Conservation (phyloP, 768 basidiomycete species). For the Lentinula detonsa region DNA sequence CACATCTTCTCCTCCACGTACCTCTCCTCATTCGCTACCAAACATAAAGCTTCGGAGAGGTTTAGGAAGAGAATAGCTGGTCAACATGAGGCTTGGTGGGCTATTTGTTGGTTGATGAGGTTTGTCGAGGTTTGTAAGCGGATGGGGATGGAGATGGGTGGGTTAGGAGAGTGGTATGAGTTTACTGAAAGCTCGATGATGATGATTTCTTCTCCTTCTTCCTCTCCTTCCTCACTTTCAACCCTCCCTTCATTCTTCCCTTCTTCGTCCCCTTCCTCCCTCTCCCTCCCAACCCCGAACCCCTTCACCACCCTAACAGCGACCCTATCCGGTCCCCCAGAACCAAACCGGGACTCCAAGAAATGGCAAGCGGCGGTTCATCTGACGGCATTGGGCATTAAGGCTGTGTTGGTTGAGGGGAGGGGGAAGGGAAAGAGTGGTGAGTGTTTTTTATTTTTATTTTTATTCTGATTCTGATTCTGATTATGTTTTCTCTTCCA, state of each 20-base stretch:
- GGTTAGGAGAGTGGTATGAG: too few species aligned
- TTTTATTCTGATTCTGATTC: background rate
- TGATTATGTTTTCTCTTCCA: background rate
- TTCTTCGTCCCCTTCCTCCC: background rate
- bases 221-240: background rate
- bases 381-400: constrained; percentile 1
- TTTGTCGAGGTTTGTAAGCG: constrained; percentile 8
- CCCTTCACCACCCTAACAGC: background rate
- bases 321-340: background rate
- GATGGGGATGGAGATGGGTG: too few species aligned
- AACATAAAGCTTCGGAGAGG: constrained; percentile 31
- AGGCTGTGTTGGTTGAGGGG: background rate
- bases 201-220: background rate
- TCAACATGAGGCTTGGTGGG: constrained; percentile 33
- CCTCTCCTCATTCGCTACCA: constrained; percentile 24
- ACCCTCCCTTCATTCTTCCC: background rate
- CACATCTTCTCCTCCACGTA: background rate
- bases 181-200: background rate
- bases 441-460: background rate
- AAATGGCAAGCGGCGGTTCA: constrained; percentile 15
- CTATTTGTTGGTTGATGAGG: constrained; percentile 30
- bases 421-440: background rate
- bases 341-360: constrained; percentile 9
- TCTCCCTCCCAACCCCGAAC: background rate
- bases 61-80: constrained; percentile 21